phyloP scores from a whole-genome alignment of 768 basidiomycete species.

The Trametopsis cervina region DNA sequence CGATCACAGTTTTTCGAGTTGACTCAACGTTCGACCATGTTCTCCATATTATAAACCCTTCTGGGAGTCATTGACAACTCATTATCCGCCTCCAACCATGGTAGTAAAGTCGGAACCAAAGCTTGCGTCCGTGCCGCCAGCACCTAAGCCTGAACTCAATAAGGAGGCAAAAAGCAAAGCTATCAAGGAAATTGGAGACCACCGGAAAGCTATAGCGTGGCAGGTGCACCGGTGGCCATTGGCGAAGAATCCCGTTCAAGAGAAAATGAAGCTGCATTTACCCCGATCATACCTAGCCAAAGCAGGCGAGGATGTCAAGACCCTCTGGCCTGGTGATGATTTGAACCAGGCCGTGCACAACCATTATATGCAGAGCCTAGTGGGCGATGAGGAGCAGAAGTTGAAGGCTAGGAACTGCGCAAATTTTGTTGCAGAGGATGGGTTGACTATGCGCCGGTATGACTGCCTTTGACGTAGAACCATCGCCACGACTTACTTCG shows the following conservation, averaged over 20 bases:
- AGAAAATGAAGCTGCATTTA: constrained; percentile 29
- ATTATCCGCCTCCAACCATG: background rate
- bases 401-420: constrained; percentile 6
- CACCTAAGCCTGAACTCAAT: constrained; percentile 1
- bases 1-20: background rate
- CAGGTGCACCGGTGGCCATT: constrained; percentile 34
- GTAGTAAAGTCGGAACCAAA: constrained; percentile 2
- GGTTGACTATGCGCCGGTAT: constrained; percentile 26
- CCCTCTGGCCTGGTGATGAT: constrained; percentile 26
- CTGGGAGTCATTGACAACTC: too few species aligned
- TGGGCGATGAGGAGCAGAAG: constrained; percentile 15
- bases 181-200: constrained; percentile 23
- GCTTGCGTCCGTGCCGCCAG: background rate
- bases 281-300: constrained; percentile 33
- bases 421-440: constrained; percentile 31
- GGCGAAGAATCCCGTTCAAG: constrained; percentile 26
- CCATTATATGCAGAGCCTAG: constrained; percentile 19
- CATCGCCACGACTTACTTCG: background rate
- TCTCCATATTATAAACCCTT: too few species aligned
- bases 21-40: background rate
- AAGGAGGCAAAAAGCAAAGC: constrained; percentile 11
- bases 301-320: constrained; percentile 29
- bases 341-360: constrained; percentile 32
- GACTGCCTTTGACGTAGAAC: too few species aligned
- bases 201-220: constrained; percentile 32